Evolutionary conservation across 2,329 filamentous ascomycete species (phyloP).

Genomic region (Neonectria hederae): DNA sequence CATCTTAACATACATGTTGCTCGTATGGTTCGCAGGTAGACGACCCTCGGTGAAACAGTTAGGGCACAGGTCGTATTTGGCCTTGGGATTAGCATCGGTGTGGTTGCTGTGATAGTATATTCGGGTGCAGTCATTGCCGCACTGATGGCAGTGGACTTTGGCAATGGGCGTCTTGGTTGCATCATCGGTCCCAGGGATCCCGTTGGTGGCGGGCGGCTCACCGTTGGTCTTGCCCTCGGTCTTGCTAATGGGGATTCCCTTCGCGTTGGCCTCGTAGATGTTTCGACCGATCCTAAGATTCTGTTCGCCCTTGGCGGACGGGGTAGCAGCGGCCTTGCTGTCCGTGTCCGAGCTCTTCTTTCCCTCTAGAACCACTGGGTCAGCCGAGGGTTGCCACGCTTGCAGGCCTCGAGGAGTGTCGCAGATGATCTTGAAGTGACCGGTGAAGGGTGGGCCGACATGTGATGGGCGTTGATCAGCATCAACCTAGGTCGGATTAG

Average conservation of each 20-base stretch:
- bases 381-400: slow-evolving; percentile 90
- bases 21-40: slow-evolving; percentile 80
- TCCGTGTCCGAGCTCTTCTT: slow-evolving; percentile 76
- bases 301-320: slow-evolving; percentile 78
- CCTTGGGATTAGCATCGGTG: slow-evolving; percentile 67
- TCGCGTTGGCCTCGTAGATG: slow-evolving; percentile 92
- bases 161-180: slow-evolving; percentile 72
- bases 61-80: slow-evolving; percentile 89
- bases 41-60: slow-evolving; percentile 88
- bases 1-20: slow-evolving; percentile 85
- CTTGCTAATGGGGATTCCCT: slow-evolving; percentile 76
- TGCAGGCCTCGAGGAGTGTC: slow-evolving; percentile 95
- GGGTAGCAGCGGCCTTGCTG: slow-evolving; percentile 71
- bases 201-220: slow-evolving; percentile 74
- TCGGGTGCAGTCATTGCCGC: slow-evolving; percentile 85
- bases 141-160: slow-evolving; percentile 87
- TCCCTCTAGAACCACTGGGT: slow-evolving; percentile 71
- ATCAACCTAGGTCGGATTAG: slow-evolving; percentile 75
- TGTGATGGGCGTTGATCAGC: slow-evolving; percentile 94
- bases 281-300: slow-evolving; percentile 95
- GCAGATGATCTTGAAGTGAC: slow-evolving; percentile 94
- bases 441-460: slow-evolving; percentile 95
- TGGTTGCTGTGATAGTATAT: slow-evolving; percentile 69
- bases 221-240: slow-evolving; percentile 78
- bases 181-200: slow-evolving; percentile 66